Percentiles rank a stretch among this genome's conserved stretches.
phyloP scores from a whole-genome alignment of 192 early-diverging fungal genomes.

The Coemansia sp. region DNA sequence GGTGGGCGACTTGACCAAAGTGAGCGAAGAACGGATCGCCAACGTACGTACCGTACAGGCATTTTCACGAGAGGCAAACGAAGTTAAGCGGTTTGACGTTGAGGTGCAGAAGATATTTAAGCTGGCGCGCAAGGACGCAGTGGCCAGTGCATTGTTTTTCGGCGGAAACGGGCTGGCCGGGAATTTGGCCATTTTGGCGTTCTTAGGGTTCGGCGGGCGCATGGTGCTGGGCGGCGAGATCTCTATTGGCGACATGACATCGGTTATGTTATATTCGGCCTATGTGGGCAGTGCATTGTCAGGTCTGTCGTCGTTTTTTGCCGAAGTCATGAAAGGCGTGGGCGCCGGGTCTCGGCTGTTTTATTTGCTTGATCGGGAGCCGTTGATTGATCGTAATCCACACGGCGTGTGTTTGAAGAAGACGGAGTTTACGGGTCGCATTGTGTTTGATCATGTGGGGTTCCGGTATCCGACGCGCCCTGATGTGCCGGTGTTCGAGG shows the following conservation, averaged over 20 bases:
- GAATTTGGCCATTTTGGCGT: conserved; percentile 64
- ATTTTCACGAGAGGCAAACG: conserved; percentile 46
- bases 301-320: conserved; percentile 64
- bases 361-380: conserved; percentile 58
- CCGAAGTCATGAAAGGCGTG: conserved; percentile 72
- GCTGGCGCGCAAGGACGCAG: conserved; percentile 52
- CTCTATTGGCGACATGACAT: conserved; percentile 66
- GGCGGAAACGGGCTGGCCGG: conserved; percentile 64
- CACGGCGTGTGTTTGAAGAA: conserved; percentile 16
- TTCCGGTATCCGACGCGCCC: conserved; percentile 71
- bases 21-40: conserved; percentile 65
- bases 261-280: conserved; percentile 68
- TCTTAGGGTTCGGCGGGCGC: conserved; percentile 64
- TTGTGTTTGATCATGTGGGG: conserved; percentile 59
- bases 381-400: conserved; percentile 32
- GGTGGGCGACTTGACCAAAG: conserved; percentile 65
- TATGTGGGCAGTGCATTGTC: conserved; percentile 63
- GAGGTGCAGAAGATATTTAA: conserved; percentile 43
- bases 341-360: conserved; percentile 65
- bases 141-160: conserved; percentile 65
- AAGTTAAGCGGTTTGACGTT: conserved; percentile 34
- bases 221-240: conserved; percentile 63
- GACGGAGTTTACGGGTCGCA: conserved; percentile 38
- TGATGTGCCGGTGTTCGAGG: conserved; percentile 56
- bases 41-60: conserved; percentile 58